Evolutionary conservation across 768 basidiomycete species (phyloP), one percentile per base, ranked within the genome.

Genomic region (Tulasnella sp.): DNA sequence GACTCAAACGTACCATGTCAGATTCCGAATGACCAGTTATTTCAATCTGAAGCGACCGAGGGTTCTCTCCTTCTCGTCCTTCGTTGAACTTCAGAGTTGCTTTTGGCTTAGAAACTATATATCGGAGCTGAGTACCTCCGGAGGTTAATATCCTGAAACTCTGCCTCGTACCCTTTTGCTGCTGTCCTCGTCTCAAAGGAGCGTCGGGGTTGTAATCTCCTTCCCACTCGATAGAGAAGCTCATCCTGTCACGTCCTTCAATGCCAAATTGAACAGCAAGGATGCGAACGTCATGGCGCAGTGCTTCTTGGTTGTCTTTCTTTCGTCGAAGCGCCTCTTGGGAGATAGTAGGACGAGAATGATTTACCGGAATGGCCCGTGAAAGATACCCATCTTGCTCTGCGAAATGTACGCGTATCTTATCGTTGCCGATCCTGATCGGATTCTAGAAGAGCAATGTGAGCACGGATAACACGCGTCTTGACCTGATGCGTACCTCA

Each of bases 211-310:
- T 78, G 73, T 86, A 87, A 47, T 86, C 80, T 44, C 83, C 79
- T 70, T 89, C 85, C 84, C 87, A 91, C 79, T 93, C 92, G 4
- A 87, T 80, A 0, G 90, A 92, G 77, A 90, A 93, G 1, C 76
- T 78, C 9, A 73, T 73, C 69, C 68, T 78, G 59, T 69, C 37
- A 47, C 37, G 59, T 26, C 52, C 77, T 42, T 73, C 22, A 37
- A 84, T 75, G 29, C 91, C 91, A 74, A 92, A 88, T 78, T 92
- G 91, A 47, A 92, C 80, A 9, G 81, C 80, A 70, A 85, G 82
- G 16, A 92, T 81, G 36, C 88, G 86, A 29, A 91, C 80, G 12
- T 81, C 81, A 7, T 83, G 79, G 17, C 83, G 77, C 14, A 89
- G 80, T 3, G 82, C 78, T 32, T 78, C 76, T 11, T 87, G 76